Evolutionary conservation across 345 rosid genomes (phyloP).

Genomic region (Carallia brachiata): DNA sequence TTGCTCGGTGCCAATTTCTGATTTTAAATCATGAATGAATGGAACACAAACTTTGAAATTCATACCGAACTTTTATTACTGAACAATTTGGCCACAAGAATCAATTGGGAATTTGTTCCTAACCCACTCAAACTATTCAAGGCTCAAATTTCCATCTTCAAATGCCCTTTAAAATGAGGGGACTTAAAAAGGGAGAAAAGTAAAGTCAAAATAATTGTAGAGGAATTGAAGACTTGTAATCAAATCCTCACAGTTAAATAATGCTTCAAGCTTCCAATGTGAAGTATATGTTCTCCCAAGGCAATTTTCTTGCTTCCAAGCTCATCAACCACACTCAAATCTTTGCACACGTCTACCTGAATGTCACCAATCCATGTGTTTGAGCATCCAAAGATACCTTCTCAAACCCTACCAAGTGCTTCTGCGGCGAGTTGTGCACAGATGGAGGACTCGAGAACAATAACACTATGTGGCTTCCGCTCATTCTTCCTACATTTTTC

Average conservation of each 20-base stretch:
- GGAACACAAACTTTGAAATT: too few species aligned
- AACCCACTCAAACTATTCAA: conserved; percentile 18
- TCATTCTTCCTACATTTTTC: conserved; percentile 42
- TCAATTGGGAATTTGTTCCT: conserved; percentile 16
- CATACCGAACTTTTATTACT: not conserved
- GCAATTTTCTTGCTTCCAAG: conserved; percentile 55
- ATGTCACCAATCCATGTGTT: conserved; percentile 39
- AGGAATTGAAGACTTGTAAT: conserved; percentile 20
- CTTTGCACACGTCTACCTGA: conserved; percentile 70
- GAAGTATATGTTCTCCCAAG: conserved; percentile 66
- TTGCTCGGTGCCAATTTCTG: too few species aligned
- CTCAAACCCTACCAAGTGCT: conserved; percentile 67
- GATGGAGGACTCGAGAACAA: conserved; percentile 68
- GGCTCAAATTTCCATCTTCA: conserved; percentile 5
- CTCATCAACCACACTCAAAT: conserved; percentile 76
- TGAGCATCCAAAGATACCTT: conserved; percentile 47
- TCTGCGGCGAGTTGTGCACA: conserved; percentile 60
- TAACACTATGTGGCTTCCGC: conserved; percentile 73
- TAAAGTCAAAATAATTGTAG: not conserved
- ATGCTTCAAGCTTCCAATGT: conserved; percentile 67
- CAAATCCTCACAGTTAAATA: conserved; percentile 52
- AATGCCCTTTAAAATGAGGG: not conserved
- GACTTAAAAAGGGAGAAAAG: not conserved
- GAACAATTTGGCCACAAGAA: not conserved
- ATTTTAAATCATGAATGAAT: too few species aligned